Evolutionary conservation across 805 yeast species (phyloP), one percentile per base, ranked within the genome.

Genomic region (Teunomyces tritomae): DNA sequence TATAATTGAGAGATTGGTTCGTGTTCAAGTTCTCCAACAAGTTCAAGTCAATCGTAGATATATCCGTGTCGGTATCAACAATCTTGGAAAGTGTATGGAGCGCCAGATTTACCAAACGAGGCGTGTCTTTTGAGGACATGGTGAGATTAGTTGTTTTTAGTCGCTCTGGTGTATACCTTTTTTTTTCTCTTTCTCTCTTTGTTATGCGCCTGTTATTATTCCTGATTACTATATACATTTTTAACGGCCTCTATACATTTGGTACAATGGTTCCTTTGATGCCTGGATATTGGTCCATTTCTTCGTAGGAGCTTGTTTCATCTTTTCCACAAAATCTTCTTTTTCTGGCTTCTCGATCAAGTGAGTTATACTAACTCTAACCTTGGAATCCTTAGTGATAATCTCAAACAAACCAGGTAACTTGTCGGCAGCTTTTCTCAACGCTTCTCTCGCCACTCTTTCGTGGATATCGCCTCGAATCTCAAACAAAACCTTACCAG

Each of bases 341-440:
- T 71, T 63, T 13, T 67, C 73, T 1, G 78, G 77, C 28, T 70
- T 73, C 36, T 75, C 77, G 45, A 71, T 70, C 46, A 84, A 82
- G 28, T 76, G 62, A 39, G 79, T 77, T 49, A 87, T 71, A 17
- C 96, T 89, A 10, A 85, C 84, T 71, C 95, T 83, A 29, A 90
- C 81, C 49, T 79, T 70, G 34, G 87, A 76, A 20, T 78, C 77
- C 55, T 68, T 75, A 47, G 81, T 82, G 37, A 92, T 82, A 60
- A 92, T 85, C 70, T 92, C 98, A 70, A 85, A 91, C 43, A 82
- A 78, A 11, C 98, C 98, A 0, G 99, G 99, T 48, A 94, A 77
- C 64, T 92, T 92, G 52, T 84, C 89, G 37, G 92, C 85, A 4
- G 97, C 97, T 65, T 89, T 87, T 65, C 96, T 80, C 58, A 86